These are phyloP conservation scores for Paracamarosporium sp. DNA, from an alignment of 2,329 filamentous ascomycete genomes.

Conservation along the genomic window DNA sequence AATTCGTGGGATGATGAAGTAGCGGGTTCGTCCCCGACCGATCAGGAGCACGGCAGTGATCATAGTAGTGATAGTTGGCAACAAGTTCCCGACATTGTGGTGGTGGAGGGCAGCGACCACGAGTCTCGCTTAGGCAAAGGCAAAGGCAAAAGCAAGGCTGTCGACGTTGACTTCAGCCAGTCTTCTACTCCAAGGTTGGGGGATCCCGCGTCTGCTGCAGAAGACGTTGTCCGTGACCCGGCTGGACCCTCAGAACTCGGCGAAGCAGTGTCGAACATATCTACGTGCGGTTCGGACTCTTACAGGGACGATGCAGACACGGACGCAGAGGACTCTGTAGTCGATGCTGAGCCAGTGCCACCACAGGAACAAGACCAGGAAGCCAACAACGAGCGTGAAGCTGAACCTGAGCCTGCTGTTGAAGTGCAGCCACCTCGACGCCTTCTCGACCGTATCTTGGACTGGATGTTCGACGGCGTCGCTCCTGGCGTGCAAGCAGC, in stretches of 20 bases:
- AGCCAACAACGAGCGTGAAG: constrained; percentile 6
- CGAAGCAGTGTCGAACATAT: constrained; percentile 10
- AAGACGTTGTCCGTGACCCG: constrained; percentile 2
- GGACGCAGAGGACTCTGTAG: constrained; percentile 10
- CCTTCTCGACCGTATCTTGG: constrained; percentile 42
- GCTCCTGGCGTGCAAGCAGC: constrained; percentile 31
- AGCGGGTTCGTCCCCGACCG: constrained; percentile 13
- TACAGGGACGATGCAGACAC: constrained; percentile 5
- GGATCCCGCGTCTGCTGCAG: background rate
- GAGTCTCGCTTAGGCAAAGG: background rate
- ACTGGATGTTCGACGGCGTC: constrained; percentile 59
- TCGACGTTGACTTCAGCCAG: constrained; percentile 10
- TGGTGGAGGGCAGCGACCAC: constrained; percentile 32
- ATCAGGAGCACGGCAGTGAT: constrained; percentile 42
- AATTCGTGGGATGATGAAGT: constrained; percentile 38
- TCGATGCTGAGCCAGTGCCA: background rate
- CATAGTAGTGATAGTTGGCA: constrained; percentile 51
- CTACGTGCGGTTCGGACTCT: constrained; percentile 14
- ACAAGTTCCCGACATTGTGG: constrained; percentile 40
- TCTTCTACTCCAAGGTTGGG: no score
- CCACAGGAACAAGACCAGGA: constrained; percentile 11
- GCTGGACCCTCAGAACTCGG: background rate
- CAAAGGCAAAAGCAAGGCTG: constrained; percentile 36
- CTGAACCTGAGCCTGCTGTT: constrained; percentile 5
- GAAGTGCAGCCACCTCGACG: constrained; percentile 19